phyloP scores from a whole-genome alignment of 148 eudicot genomes.

The Euryodendron excelsum region DNA sequence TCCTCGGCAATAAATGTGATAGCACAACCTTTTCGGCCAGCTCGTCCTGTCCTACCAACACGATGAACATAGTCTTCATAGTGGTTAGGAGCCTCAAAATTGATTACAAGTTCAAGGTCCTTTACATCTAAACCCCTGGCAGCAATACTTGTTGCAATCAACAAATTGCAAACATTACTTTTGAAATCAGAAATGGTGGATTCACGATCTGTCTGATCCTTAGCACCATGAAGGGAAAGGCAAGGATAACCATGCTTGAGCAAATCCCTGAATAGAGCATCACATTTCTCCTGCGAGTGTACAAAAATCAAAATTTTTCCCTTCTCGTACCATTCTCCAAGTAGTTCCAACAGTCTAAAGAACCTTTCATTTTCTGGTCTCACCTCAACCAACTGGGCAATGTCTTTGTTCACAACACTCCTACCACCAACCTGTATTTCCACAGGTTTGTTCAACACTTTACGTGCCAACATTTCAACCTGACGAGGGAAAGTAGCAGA shows the following conservation, averaged over 20 bases:
- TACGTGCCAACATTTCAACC: conserved; percentile 74
- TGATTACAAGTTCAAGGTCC: conserved; percentile 75
- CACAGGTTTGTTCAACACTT: conserved; percentile 70
- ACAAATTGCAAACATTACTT: conserved; percentile 69
- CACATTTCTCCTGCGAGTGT: conserved; percentile 73
- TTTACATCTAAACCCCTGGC: conserved; percentile 87
- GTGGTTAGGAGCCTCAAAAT: conserved; percentile 77
- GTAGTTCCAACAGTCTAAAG: conserved; percentile 61
- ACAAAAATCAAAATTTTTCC: conserved; percentile 76
- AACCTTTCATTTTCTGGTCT: conserved; percentile 78
- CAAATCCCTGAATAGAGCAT: conserved; percentile 61
- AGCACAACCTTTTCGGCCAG: conserved; percentile 76
- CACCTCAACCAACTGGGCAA: conserved; percentile 75
- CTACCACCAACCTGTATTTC: conserved; percentile 86
- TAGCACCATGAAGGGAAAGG: conserved; percentile 81
- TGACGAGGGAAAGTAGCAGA: conserved; percentile 89
- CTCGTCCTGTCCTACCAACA: conserved; percentile 83
- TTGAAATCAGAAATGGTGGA: conserved; percentile 79
- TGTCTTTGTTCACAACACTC: conserved; percentile 86
- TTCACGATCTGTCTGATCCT: conserved; percentile 84
- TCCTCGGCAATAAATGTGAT: conserved; percentile 71
- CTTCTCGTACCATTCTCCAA: conserved; percentile 90
- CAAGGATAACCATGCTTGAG: conserved; percentile 79
- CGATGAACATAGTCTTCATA: conserved; percentile 89
- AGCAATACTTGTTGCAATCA: conserved; percentile 80